Evolutionary conservation across 805 yeast species (phyloP).

Genomic region (Ogataea nakhonphanomensis): DNA sequence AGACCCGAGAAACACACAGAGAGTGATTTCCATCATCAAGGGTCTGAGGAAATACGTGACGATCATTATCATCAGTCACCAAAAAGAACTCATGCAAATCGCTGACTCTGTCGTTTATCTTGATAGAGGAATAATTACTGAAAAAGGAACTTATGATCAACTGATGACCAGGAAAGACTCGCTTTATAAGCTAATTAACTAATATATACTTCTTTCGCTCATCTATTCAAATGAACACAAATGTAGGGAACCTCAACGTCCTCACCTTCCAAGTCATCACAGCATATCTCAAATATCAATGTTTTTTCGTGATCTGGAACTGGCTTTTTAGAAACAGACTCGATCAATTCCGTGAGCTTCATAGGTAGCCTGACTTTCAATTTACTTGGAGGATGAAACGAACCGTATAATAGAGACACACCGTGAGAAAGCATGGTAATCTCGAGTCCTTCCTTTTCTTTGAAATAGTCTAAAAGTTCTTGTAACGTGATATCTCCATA

Average conservation of each 20-base stretch:
- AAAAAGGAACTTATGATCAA: conserved; percentile 37
- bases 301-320: conserved; percentile 70
- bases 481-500: conserved; percentile 72
- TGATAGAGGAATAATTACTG: conserved; percentile 45
- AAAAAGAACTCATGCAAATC: conserved; percentile 56
- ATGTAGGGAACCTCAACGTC: conserved; percentile 94
- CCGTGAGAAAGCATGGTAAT: conserved; percentile 91
- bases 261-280: conserved; percentile 89
- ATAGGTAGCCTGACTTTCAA: conserved; percentile 68
- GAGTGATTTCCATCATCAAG: conserved; percentile 48
- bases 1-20: conserved; percentile 57
- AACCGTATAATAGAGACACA: conserved; percentile 84
- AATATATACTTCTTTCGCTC: not conserved
- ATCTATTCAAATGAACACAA: conserved; percentile 48
- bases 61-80: conserved; percentile 71
- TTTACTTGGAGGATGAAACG: conserved; percentile 91
- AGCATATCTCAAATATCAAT: conserved; percentile 83
- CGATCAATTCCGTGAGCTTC: conserved; percentile 72
- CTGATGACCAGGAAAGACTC: conserved; percentile 1
- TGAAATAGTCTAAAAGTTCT: conserved; percentile 70
- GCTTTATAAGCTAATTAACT: conserved; percentile 2
- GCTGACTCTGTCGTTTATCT: conserved; percentile 51
- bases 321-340: conserved; percentile 81
- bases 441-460: conserved; percentile 78
- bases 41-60: conserved; percentile 34